phyloP scores from a whole-genome alignment of 805 yeast species.

The Clavispora vitiphila region DNA sequence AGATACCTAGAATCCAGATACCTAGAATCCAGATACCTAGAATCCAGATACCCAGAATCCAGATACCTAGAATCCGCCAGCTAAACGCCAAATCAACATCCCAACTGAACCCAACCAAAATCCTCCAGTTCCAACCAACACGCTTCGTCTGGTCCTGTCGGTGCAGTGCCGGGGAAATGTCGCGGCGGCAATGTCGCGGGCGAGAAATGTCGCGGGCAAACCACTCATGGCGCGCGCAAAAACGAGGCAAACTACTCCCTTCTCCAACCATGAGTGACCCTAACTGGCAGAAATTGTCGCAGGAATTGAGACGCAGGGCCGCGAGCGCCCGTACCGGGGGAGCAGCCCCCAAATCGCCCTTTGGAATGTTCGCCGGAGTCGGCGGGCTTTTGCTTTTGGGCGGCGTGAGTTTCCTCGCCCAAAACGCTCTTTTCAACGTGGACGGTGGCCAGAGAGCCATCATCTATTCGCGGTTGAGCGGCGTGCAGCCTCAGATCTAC shows the following conservation, averaged over 20 bases:
- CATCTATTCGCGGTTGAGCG: conserved; percentile 80
- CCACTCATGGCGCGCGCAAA: not conserved
- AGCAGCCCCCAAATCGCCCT: conserved; percentile 31
- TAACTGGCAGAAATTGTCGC: conserved; percentile 35
- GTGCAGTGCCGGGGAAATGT: too few species aligned
- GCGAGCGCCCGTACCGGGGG: conserved; percentile 21
- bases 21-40: too few species aligned
- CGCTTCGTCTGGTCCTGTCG: too few species aligned
- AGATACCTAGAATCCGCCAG: too few species aligned
- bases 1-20: too few species aligned
- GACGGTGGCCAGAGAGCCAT: conserved; percentile 99
- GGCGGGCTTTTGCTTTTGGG: conserved; percentile 39
- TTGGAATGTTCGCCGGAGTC: conserved; percentile 36
- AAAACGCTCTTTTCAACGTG: conserved; percentile 46
- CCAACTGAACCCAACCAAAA: too few species aligned
- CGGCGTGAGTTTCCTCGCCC: conserved; percentile 36
- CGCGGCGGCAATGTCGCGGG: not conserved
- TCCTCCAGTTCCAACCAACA: too few species aligned
- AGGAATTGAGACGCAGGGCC: conserved; percentile 37
- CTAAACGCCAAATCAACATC: too few species aligned
- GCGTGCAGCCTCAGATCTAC: conserved; percentile 77
- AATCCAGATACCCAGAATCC: too few species aligned
- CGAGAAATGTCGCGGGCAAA: not conserved
- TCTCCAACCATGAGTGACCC: conserved; percentile 32
- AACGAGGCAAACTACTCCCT: not conserved